These are phyloP conservation scores for Xylaria nigripes DNA, from an alignment of 495 filamentous ascomycete genomes.

Conservation along the genomic window DNA sequence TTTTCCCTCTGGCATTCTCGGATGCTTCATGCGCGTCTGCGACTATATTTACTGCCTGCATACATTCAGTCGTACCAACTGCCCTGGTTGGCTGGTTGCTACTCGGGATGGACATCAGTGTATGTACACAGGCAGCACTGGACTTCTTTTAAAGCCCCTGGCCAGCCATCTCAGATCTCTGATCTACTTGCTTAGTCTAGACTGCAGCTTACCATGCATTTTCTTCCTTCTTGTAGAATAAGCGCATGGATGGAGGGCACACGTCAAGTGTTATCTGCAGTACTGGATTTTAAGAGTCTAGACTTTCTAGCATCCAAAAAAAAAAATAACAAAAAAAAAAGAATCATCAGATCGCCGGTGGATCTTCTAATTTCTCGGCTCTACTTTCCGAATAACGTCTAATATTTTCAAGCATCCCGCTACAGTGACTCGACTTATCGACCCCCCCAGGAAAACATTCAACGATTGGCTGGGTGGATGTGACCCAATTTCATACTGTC, in stretches of 20 bases:
- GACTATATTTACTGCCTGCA: background rate
- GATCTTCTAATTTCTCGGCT: background rate
- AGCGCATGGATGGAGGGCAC: background rate
- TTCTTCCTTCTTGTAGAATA: background rate
- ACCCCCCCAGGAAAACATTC: background rate
- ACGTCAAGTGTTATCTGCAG: background rate
- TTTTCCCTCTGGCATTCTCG: background rate
- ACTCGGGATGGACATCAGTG: background rate
- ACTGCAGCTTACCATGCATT: background rate
- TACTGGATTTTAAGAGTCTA: no score
- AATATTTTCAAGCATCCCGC: background rate
- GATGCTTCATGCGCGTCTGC: background rate
- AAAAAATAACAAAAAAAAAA: background rate
- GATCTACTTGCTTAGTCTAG: constrained; percentile 4
- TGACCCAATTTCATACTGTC: background rate
- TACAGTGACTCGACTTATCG: background rate
- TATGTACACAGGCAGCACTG: background rate
- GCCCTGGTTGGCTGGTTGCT: background rate
- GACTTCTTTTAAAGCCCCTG: background rate
- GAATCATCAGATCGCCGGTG: background rate
- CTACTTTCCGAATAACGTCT: background rate
- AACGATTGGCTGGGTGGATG: background rate
- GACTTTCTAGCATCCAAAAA: background rate
- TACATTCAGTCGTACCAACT: background rate
- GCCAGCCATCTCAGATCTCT: constrained; percentile 8